Conservation (phyloP, 2,329 filamentous ascomycete genomes). For the Mollisia scopiformis region DNA sequence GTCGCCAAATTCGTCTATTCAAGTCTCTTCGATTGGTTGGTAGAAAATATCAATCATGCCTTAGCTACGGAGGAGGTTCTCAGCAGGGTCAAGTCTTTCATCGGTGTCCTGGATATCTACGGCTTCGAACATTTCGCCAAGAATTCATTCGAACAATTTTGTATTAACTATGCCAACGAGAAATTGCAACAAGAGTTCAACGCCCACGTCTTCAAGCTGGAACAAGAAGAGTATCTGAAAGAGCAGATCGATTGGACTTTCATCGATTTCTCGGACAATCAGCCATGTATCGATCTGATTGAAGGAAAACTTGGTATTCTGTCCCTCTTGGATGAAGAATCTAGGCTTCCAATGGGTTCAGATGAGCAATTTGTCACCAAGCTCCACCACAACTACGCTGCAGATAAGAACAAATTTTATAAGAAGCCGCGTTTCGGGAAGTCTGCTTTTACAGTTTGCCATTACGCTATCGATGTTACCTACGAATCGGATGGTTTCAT, state of each 20-base stretch:
- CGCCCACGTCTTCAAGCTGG: slow-evolving; percentile 97
- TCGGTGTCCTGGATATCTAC: slow-evolving; percentile 98
- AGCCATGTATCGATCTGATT: slow-evolving; percentile 97
- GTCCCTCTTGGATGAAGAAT: slow-evolving; percentile 93
- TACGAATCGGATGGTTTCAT: slow-evolving; percentile 99
- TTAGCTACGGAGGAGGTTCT: slow-evolving; percentile 88
- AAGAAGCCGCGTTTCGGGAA: slow-evolving; percentile 99
- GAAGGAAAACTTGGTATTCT: slow-evolving; percentile 95
- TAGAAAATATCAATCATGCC: slow-evolving; percentile 93
- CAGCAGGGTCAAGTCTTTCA: slow-evolving; percentile 83
- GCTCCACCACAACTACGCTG: slow-evolving; percentile 89
- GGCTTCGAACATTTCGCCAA: slow-evolving; percentile 99
- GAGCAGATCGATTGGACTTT: slow-evolving; percentile 99
- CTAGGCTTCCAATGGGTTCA: slow-evolving; percentile 92
- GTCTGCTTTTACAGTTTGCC: slow-evolving; percentile 95
- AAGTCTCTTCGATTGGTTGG: slow-evolving; percentile 97
- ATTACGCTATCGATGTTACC: slow-evolving; percentile 97
- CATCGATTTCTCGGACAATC: slow-evolving; percentile 99
- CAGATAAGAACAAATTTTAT: slow-evolving; percentile 94
- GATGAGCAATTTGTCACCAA: slow-evolving; percentile 98
- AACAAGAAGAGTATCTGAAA: slow-evolving; percentile 95
- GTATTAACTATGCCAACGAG: slow-evolving; percentile 99
- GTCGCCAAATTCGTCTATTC: slow-evolving; percentile 99
- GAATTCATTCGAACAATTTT: slow-evolving; percentile 99
- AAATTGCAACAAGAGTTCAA: slow-evolving; percentile 99